Conservation (phyloP, 179 eudicot genomes). For the Amaranthus tricolor region DNA sequence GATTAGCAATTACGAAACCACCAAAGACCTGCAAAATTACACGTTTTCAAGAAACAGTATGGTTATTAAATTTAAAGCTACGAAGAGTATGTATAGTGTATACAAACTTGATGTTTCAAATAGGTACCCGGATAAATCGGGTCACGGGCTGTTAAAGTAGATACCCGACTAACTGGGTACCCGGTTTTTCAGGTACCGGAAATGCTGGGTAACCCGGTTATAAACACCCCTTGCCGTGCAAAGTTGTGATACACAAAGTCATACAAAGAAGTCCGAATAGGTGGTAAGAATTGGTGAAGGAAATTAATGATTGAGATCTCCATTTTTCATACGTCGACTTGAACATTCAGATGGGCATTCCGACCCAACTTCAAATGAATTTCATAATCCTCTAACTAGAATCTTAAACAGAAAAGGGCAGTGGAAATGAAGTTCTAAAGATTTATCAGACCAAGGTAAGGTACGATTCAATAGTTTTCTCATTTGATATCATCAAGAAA, state of each 20-base stretch:
- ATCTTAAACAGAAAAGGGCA: not conserved
- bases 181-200: too few species aligned
- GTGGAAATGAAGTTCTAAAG: not conserved
- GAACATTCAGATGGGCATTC: not conserved
- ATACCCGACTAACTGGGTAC: too few species aligned
- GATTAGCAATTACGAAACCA: conserved; percentile 93
- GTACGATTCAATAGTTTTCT: not conserved
- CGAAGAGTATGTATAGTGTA: not conserved
- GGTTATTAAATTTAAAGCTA: not conserved
- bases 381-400: not conserved
- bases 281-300: not conserved
- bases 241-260: not conserved
- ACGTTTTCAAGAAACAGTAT: conserved; percentile 8
- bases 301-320: not conserved
- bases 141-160: not conserved
- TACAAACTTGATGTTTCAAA: not conserved
- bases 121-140: not conserved
- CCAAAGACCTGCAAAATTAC: conserved; percentile 69
- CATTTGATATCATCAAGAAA: not conserved
- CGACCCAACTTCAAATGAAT: not conserved
- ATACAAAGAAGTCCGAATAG: not conserved
- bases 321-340: not conserved
- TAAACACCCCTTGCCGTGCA: not conserved
- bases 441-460: not conserved
- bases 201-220: too few species aligned